Conservation (phyloP, 768 basidiomycete species). For the Auricularia auricula-judae region DNA sequence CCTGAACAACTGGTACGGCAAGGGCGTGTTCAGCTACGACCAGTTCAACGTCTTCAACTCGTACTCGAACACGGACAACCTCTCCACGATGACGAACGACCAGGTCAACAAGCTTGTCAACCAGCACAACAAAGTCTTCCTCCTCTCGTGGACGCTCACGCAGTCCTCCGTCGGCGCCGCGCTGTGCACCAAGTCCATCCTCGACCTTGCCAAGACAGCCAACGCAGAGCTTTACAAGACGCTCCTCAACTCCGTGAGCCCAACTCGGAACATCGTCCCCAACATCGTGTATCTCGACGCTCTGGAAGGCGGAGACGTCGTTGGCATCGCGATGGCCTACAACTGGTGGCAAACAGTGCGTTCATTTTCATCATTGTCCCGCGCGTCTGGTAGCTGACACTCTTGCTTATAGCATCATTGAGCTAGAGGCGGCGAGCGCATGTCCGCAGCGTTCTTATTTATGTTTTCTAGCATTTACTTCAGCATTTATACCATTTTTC, state of each 20-base stretch:
- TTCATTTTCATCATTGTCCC: neutral
- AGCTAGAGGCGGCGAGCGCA: neutral
- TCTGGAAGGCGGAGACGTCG: neutral
- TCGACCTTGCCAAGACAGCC: neutral
- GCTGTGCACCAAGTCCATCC: neutral
- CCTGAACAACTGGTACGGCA: neutral
- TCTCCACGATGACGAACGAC: neutral
- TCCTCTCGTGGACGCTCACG: neutral
- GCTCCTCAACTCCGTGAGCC: neutral
- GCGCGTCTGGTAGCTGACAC: neutral
- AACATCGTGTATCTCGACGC: neutral
- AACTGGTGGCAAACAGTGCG: neutral
- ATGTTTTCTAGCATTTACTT: neutral
- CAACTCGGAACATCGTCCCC: neutral
- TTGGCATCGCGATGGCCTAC: neutral
- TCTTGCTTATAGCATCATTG: neutral
- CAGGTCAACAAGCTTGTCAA: conserved; percentile 1
- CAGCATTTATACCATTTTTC: neutral
- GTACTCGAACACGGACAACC: neutral
- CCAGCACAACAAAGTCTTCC: neutral
- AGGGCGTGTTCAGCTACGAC: neutral
- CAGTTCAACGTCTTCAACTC: neutral
- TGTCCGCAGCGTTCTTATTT: neutral
- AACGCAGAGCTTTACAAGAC: neutral
- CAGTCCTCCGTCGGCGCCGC: neutral